Evolutionary conservation across 306 rosid genomes (phyloP), one percentile per base, ranked within the genome.

Genomic region (Rosa chinensis): DNA sequence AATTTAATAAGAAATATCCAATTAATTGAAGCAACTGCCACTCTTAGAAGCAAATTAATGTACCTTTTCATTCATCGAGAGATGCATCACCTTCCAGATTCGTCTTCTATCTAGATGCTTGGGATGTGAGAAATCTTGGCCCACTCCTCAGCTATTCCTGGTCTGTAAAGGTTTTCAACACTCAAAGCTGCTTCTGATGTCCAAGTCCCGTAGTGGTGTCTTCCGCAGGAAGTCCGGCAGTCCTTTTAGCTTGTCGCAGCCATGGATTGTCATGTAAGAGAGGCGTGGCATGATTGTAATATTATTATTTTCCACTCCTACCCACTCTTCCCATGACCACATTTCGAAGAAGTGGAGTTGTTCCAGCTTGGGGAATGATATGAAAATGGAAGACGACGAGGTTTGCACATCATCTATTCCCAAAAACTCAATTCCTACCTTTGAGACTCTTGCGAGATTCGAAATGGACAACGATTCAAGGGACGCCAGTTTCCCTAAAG

Each of bases 71-170:
- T 8, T 21, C 12, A 7, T 25, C 28, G 28, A 25, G 35, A 2
- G 35, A 32, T 32, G 35, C 35, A 2, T 32, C 35, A 32, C 28
- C 28, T 25, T 32, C 35, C 35, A 32, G 35, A 32, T 1, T 0
- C 1, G 35, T 3, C 35, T 32, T 2, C 5, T n/a, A 58, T n/a
- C 1, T 0, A 0, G 68, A 78, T 78, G 75, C 42, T 55, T 32
- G 76, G 76, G 77, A 71, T 62, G 59, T 78, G 62, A 43, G 71
- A 78, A 63, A 61, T 63, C 75, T 42, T 68, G n/a, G 6, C 12
- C 74, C 78, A 73, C 71, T 66, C 61, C 43, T 28, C 23, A 9
- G 78, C 66, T 1, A 2, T 47, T 4, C 42, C 5, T 2, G 14
- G 11, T 4, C 48, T 32, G 48, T 44, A 44, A 80, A 32, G 35